Evolutionary conservation across 2,329 filamentous ascomycete species (phyloP).

Genomic region (Pleomassaria siparia): DNA sequence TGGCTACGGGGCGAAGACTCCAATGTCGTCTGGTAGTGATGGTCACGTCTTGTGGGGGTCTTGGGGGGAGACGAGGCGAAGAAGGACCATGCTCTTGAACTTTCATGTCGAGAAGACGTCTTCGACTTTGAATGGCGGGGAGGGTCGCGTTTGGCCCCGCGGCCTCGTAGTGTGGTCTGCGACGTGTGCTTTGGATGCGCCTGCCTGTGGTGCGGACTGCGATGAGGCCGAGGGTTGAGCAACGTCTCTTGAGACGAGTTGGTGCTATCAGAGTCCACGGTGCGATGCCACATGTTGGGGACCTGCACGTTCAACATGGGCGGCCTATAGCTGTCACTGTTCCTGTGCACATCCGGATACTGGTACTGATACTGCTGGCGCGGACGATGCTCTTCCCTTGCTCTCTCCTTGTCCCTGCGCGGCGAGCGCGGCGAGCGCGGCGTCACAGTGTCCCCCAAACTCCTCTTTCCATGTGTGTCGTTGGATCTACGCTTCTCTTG

Average conservation of each 20-base stretch:
- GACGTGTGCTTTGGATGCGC: slow-evolving; percentile 37
- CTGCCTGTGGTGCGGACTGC: slow-evolving; percentile 34
- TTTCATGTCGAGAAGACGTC: slow-evolving; percentile 26
- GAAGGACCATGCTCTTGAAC: slow-evolving; percentile 30
- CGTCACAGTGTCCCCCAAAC: slow-evolving; percentile 24
- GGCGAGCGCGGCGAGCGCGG: slow-evolving; percentile 26
- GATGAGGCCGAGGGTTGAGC: slow-evolving; percentile 39
- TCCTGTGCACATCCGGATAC: slow-evolving; percentile 18
- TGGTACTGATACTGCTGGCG: slow-evolving; percentile 18
- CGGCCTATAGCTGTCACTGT: slow-evolving; percentile 22
- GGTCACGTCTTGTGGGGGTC: slow-evolving; percentile 18
- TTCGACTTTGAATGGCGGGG: slow-evolving; percentile 35
- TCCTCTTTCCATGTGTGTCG: slow-evolving; percentile 27
- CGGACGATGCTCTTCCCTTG: slow-evolving; percentile 23
- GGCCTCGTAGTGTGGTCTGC: slow-evolving; percentile 37
- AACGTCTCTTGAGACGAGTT: slow-evolving; percentile 39
- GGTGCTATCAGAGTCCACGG: slow-evolving; percentile 23
- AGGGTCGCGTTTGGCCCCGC: slow-evolving; percentile 40
- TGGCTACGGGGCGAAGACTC: slow-evolving; percentile 33
- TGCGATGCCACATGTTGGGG: slow-evolving; percentile 31
- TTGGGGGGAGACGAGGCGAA: slow-evolving; percentile 36
- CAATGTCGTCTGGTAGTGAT: slow-evolving; percentile 28
- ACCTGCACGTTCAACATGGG: slow-evolving; percentile 26
- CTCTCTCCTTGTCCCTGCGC: slow-evolving; percentile 23
- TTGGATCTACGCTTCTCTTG: slow-evolving; percentile 36